Conservation (phyloP, 108 stramenopile genomes). For the Tribonema minus region DNA sequence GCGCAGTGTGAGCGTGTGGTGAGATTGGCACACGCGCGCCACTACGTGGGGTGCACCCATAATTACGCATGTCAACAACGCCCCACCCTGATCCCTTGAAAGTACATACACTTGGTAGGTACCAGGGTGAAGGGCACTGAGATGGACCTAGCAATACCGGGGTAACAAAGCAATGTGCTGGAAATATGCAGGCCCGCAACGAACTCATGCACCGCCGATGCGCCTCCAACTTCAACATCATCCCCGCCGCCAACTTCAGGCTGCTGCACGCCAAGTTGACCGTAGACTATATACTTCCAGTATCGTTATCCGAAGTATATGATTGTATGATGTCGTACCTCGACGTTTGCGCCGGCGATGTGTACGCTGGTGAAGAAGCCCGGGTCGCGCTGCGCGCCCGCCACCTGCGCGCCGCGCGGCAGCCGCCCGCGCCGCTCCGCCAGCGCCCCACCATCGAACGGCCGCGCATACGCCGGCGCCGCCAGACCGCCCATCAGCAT, state of each 20-base stretch:
- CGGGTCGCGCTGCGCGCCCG: conserved; percentile 1
- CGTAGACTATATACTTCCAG: background rate
- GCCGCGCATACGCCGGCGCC: conserved; percentile 30
- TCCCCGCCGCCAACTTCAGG: background rate
- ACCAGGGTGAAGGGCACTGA: too few relatives aligned
- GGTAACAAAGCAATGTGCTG: too few relatives aligned
- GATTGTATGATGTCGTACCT: background rate
- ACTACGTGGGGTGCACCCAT: too few relatives aligned
- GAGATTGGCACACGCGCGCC: too few relatives aligned
- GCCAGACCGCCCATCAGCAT: conserved; percentile 23
- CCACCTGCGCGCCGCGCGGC: conserved; percentile 36
- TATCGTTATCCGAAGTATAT: background rate
- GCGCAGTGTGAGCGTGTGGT: too few relatives aligned
- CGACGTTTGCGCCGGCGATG: conserved; percentile 43
- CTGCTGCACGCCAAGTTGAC: background rate
- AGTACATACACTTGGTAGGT: too few relatives aligned
- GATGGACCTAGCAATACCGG: too few relatives aligned
- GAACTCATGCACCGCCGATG: too few relatives aligned
- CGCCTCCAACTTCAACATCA: background rate
- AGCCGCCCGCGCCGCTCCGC: conserved; percentile 27
- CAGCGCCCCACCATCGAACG: conserved; percentile 27
- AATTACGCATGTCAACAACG: too few relatives aligned
- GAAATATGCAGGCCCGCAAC: too few relatives aligned
- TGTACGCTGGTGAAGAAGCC: conserved; percentile 55
- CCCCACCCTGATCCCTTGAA: too few relatives aligned